phyloP scores from a whole-genome alignment of 2,329 filamentous ascomycete genomes.

The Lachnellula subtilissima region DNA sequence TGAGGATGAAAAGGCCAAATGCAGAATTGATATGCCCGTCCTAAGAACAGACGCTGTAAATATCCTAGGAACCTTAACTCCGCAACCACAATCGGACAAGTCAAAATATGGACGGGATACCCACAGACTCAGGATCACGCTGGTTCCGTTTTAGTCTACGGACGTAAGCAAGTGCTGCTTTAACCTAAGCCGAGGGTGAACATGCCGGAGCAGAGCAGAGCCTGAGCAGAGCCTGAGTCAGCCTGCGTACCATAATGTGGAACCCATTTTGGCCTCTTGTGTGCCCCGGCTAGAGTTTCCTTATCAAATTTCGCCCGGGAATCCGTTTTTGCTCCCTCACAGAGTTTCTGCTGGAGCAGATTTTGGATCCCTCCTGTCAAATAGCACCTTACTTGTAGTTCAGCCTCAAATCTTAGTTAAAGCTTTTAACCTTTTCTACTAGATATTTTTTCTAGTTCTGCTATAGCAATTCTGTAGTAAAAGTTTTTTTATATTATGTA shows the following conservation, averaged over 20 bases:
- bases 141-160: conserved; percentile 9
- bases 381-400: background rate
- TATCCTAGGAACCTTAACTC: no score
- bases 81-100: no score
- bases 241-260: background rate
- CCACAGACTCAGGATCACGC: conserved; percentile 6
- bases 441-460: no score
- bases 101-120: no score
- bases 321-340: no score
- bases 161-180: conserved; percentile 11
- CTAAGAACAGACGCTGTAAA: no score
- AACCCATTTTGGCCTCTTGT: background rate
- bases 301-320: background rate
- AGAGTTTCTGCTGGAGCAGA: background rate
- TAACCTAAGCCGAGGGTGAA: conserved; percentile 7
- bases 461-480: no score
- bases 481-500: no score
- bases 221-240: conserved; percentile 4
- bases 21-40: no score
- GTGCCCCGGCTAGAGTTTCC: background rate
- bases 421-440: no score
- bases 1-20: no score
- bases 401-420: no score
- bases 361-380: background rate
- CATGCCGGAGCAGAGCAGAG: conserved; percentile 1